phyloP scores from a whole-genome alignment of 345 rosid species.

The Brassica napus region Da-Ae NC_063434.1:5494001-5494500 shows the following conservation, averaged over 20 bases:
- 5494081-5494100: neutral
- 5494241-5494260: neutral
- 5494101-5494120: neutral
- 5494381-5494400: neutral
- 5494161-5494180: neutral
- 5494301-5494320: neutral
- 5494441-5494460: neutral
- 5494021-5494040: neutral
- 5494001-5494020: constrained; percentile 31
- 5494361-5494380: neutral
- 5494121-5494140: neutral
- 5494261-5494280: neutral
- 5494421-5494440: neutral
- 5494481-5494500: neutral
- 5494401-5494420: neutral
- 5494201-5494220: neutral
- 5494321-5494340: neutral
- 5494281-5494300: neutral
- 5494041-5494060: neutral
- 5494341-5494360: neutral
- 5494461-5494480: neutral
- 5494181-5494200: neutral
- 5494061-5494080: neutral
- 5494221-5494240: neutral
- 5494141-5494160: neutral